Evolutionary conservation across 192 early-diverging fungal species (phyloP).

Genomic region (Piromyces sp.): DNA sequence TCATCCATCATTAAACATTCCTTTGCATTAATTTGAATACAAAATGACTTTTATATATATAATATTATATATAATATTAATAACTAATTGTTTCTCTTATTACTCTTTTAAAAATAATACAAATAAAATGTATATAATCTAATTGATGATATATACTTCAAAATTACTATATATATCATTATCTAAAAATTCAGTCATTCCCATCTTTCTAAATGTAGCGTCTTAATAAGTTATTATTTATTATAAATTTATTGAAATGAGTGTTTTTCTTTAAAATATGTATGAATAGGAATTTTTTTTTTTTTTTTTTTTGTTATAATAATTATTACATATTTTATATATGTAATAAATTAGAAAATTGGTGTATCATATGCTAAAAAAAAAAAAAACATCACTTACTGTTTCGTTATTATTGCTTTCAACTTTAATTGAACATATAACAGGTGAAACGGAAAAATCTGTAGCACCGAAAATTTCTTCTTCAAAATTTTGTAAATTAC

Average conservation of each 20-base stretch:
- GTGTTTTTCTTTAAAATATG: no score
- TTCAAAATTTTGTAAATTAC: constrained; percentile 81
- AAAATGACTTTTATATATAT: constrained; percentile 54
- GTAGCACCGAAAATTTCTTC: constrained; percentile 65
- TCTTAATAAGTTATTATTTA: constrained; percentile 83
- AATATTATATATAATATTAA: no score
- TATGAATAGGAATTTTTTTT: no score
- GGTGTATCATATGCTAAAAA: no score
- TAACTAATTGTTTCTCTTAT: no score
- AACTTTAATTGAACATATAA: constrained; percentile 64
- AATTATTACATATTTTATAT: not conserved
- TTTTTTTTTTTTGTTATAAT: no score
- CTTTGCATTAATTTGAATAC: constrained; percentile 84
- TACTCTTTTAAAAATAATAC: no score
- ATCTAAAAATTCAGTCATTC: constrained; percentile 80
- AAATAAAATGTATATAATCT: no score
- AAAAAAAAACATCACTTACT: no score
- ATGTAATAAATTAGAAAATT: constrained; percentile 1
- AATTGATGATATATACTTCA: constrained; percentile 44
- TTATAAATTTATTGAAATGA: no score
- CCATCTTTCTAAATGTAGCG: constrained; percentile 55
- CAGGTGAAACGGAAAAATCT: constrained; percentile 52
- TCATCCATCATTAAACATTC: constrained; percentile 59
- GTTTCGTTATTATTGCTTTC: constrained; percentile 38
- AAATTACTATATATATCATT: constrained; percentile 84